phyloP scores from a whole-genome alignment of 257 asterid genomes.

The Vinca minor region DNA sequence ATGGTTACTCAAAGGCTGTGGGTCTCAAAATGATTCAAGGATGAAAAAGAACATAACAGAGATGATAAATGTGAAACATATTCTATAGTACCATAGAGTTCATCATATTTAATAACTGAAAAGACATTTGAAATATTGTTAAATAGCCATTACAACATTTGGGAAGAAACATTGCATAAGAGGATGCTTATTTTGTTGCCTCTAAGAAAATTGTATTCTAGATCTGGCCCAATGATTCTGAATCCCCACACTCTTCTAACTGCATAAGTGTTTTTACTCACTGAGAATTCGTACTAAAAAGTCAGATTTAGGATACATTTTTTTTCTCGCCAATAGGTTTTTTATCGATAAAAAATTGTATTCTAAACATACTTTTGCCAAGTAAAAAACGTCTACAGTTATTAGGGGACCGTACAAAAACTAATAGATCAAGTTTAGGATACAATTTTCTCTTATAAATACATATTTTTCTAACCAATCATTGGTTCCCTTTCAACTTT shows the following conservation, averaged over 20 bases:
- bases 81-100: not conserved
- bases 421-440: no score
- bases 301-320: no score
- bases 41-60: not conserved
- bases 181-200: not conserved
- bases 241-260: no score
- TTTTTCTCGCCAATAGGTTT: no score
- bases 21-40: conserved; percentile 10
- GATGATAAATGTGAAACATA: not conserved
- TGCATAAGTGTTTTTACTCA: no score
- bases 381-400: no score
- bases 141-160: not conserved
- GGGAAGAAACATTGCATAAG: not conserved
- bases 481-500: conserved; percentile 38
- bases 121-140: not conserved
- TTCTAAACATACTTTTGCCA: no score
- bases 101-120: not conserved
- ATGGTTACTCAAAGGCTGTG: not conserved
- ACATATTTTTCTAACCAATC: conserved; percentile 26
- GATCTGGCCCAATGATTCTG: no score
- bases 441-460: no score
- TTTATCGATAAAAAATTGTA: no score
- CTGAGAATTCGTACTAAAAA: no score
- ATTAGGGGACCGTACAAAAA: no score
- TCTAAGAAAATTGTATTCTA: not conserved